Base-by-base conservation (phyloP, 192 early-diverging fungal species). In the Dissophora globulifera region DNA sequence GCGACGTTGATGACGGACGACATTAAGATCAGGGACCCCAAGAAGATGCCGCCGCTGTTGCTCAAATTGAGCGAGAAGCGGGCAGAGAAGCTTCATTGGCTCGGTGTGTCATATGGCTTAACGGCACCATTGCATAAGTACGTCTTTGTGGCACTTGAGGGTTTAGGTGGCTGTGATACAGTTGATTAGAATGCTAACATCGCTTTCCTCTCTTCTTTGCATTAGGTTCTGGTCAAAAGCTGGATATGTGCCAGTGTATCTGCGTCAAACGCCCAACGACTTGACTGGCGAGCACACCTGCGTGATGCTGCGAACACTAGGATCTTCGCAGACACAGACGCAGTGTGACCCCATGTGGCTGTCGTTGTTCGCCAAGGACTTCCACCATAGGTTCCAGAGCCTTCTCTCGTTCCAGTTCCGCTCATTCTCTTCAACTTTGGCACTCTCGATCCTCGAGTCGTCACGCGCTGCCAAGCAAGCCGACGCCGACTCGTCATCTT, bases 221-320 rank as follows among this genome's bases (percentile, higher is more conserved):
- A 19, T 6, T 58, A 69, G 67, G 31, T 99, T 99, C 78, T 99
- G 98, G 98, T 96, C 95, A 67, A 88, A 92, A 42, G 78, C 87
- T 12, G 94, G 92, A 9, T 99, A 92, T 72, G 84, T 87, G 25
- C 98, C 98, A 13, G 90, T 99, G 47, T 99, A 99, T 69, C 72
- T 98, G 53, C 93, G 98, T 30, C 98, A 99, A 76, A 99, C 98
- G 10, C 79, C 91, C 64, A 99, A 99, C 67, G 96, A 97, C 12
- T 79, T 99, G 30, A 99, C 98, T 2, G 98, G 98, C 58, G 98
- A 99, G 78, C 93, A 98, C 70, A 96, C 98, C 8, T 97, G 95
- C 69, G 93, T 99, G 10, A 97, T 99, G 96, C 85, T 99, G 35
- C 93, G 92, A 58, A 88, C 89, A 4, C 82, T 99, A 25, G 67